Base-by-base conservation (phyloP, 441 rosid species). In the Gossypium davidsonii region DNA sequence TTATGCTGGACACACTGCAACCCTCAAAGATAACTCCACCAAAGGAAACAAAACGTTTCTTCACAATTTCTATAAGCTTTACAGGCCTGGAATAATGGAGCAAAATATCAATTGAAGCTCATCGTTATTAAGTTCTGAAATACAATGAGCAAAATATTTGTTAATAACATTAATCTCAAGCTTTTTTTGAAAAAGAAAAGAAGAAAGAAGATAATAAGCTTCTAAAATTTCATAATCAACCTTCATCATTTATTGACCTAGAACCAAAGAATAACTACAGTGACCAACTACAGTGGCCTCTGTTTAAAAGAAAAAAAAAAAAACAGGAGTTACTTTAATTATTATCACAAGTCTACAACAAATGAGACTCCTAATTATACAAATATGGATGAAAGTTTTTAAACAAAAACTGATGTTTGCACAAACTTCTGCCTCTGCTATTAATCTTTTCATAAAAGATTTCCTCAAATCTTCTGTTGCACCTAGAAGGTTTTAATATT, bases 21-120 rank as follows among this genome's bases (percentile, higher is more conserved):
- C 89, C 91, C 77, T 94, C 99, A 44, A 92, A 83, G 81, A 94
- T 86, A 76, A 90, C 89, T 70, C 97, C 98, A 58, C 97, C 97
- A 67, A 87, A 93, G 68, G 94, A 86, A 75, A 78, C 68, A 77
- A 92, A 92, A 51, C 90, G 94, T 66, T 66, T 81, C 85, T 91
- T 94, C 84, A 90, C 85, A 14, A 79, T 89, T 75, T 94, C 94
- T 74, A 94, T 82, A 55, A 92, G 98, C 84, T 87, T 94, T 17
- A 70, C 90, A 70, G 99, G 99, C 74, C 99, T 94, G 93, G n/a
- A 77, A 64, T 15, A 42, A 73, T 26, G 49, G 9, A 73, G 23
- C 28, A n/a, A 10, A 52, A 4, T 71, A 42, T 58, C 74, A 71
- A 9, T 23, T 23, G 10, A n/a, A 37, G 37, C 25, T 23, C 4